A percentile compares a stretch with the other conserved stretches of the same genome.
phyloP scores from a whole-genome alignment of 2,329 filamentous ascomycete species.

The Dryadomyces quercus-mongolicae region DNA sequence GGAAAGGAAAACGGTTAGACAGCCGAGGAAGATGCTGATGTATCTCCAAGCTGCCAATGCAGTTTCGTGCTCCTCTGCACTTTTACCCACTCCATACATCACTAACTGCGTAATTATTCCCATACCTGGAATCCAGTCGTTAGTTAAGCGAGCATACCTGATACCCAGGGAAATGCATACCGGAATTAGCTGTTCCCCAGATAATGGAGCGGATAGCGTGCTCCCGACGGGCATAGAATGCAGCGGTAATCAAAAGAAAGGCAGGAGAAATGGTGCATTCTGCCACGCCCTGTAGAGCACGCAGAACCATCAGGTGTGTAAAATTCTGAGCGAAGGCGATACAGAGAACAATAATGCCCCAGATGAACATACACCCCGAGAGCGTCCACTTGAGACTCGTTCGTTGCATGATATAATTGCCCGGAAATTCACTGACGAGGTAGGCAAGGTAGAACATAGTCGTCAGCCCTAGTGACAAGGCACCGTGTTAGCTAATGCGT shows the following conservation, averaged over 20 bases:
- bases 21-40: conserved; percentile 12
- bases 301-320: conserved; percentile 21
- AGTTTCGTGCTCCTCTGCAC: not conserved
- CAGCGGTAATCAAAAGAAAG: conserved; percentile 23
- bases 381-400: conserved; percentile 16
- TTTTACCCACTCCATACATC: conserved; percentile 16
- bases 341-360: conserved; percentile 22
- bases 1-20: conserved; percentile 11
- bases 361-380: conserved; percentile 17
- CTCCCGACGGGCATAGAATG: conserved; percentile 23
- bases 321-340: conserved; percentile 26
- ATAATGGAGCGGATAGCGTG: conserved; percentile 24
- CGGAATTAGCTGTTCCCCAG: conserved; percentile 18
- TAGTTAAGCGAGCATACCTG: no score
- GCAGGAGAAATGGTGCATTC: conserved; percentile 27
- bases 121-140: no score
- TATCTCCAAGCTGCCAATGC: conserved; percentile 17
- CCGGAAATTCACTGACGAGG: conserved; percentile 20
- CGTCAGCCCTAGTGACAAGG: conserved; percentile 14
- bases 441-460: conserved; percentile 24
- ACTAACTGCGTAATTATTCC: conserved; percentile 7
- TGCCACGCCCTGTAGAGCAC: conserved; percentile 23
- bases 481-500: not conserved
- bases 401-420: conserved; percentile 18
- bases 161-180: no score